Evolutionary conservation across 306 rosid genomes (phyloP), one percentile per base, ranked within the genome.

Genomic region (Pyrus communis): DNA sequence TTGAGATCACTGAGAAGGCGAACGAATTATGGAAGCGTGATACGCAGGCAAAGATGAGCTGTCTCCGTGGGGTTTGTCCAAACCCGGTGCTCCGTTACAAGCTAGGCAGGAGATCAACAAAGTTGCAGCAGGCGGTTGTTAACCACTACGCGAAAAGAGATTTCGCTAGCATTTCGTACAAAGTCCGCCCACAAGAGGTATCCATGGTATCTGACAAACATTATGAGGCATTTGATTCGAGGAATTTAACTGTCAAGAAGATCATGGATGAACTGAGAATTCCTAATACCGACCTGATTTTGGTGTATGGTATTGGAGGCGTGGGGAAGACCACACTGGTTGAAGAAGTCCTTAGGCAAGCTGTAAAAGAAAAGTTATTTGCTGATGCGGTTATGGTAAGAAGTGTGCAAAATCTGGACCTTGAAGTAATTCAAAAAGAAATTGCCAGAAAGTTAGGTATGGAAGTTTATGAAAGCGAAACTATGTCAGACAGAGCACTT

Each of bases 301-400:
- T 80, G 55, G 61, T 81, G 15, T 62, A 4, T 28, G 82, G 84
- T 4, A 69, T 68, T 60, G 83, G 67, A 0, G 79, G 79, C 14
- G 75, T 75, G 12, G 80, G 84, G 2, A 81, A 75, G 17, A 75
- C 80, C 7, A 81, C 79, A 46, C 80, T 81, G 0, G 77, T 63
- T 3, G 42, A 70, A n/a, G 55, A 81, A 64, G 49, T 81, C 15
- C 12, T 5, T 3, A 64, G 18, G 22, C 43, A 42, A 70, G 52
- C 49, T 35, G 1, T 17, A 12, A 3, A 4, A 5, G 61, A 7
- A 0, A 52, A 61, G 46, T 17, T 22, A 33, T 78, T 71, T 35
- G 33, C 63, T 52, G 25, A 35, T 8, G 67, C 27, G 46, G 60
- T 61, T 21, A 46, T 3, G 10, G n/a, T 3, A 2, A 6, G 19